Evolutionary conservation across 352 stramenopile species (phyloP), one percentile per base, ranked within the genome.

Genomic region (Pythium utonaiense): DNA sequence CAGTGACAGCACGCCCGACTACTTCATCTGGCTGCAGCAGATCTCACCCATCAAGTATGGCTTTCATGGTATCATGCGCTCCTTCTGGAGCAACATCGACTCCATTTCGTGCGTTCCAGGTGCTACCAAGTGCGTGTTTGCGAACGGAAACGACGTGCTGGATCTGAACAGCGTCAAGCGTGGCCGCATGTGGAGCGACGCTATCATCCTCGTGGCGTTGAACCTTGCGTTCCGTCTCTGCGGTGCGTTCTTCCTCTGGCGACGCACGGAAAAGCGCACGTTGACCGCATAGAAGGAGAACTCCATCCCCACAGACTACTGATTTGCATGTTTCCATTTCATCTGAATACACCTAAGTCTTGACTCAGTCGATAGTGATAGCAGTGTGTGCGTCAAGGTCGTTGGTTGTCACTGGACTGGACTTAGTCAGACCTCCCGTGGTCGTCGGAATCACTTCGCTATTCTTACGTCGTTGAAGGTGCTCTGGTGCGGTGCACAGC

Each of bases 21-120:
- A 73, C 64, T 76, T 78, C 41, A 69, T 67, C 31, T 78, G 71
- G 71, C 53, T 78, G 5, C 64, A 75, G 40, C 62, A 65, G 33
- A 54, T 75, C 34, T 78, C 71, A n/a, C 69, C 69, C 8, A 64
- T 79, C 53, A 74, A 74, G 63, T 79, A 79, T 34, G 71, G 60
- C 27, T 79, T 67, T 55, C 53, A 71, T 33, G 71, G 54, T 4
- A 14, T 73, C 19, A 77, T 73, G 61, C 55, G 57, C 5, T 49
- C 53, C 5, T 77, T 67, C 62, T 79, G 71, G 71, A 56, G 38
- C 53, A 53, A 55, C 22, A 36, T 80, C 21, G 6, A 53, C 24
- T 27, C 19, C 19, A 75, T 78, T 33, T 36, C 54, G 12, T 78
- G 70, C 60, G 14, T n/a, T n/a, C 4, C 42, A 9, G 52, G 33